These are phyloP conservation scores for Ephemerocybe angulata DNA, from an alignment of 768 basidiomycete species.

Conservation along the genomic window DNA sequence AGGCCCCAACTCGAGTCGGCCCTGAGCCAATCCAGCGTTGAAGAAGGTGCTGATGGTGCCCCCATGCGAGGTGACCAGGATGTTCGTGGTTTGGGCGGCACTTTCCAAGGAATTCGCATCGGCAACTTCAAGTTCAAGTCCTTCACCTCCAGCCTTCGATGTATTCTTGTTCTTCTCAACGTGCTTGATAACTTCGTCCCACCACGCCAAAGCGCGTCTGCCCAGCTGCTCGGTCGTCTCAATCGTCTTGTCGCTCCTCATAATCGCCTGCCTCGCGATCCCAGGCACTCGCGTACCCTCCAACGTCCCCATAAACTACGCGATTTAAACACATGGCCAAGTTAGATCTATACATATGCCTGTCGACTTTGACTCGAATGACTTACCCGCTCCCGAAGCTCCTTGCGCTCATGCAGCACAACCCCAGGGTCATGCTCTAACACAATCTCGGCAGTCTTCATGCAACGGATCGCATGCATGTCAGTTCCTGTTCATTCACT, in stretches of 20 bases:
- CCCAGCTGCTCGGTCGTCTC: slow-evolving; percentile 41
- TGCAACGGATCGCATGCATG: slow-evolving; percentile 1
- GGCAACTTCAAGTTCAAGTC: too few relatives aligned
- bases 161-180: slow-evolving; percentile 14
- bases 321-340: not conserved
- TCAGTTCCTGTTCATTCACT: not conserved
- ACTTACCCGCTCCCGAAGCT: slow-evolving; percentile 64
- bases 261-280: slow-evolving; percentile 13
- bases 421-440: slow-evolving; percentile 49
- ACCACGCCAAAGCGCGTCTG: slow-evolving; percentile 58
- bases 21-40: slow-evolving; percentile 40
- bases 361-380: not conserved
- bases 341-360: not conserved
- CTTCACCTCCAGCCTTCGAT: too few relatives aligned
- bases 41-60: slow-evolving; percentile 57
- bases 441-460: slow-evolving; percentile 66
- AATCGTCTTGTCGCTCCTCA: slow-evolving; percentile 25
- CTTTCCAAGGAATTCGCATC: too few relatives aligned
- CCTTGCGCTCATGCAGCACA: slow-evolving; percentile 38
- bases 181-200: slow-evolving; percentile 43
- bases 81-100: slow-evolving; percentile 20
- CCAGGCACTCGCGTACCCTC: slow-evolving; percentile 41
- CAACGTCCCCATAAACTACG: slow-evolving; percentile 57
- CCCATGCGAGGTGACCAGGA: slow-evolving; percentile 67
- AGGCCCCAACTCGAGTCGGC: slow-evolving; percentile 33